These are phyloP conservation scores for Claviceps monticola DNA, from an alignment of 2,329 filamentous ascomycete species.

Conservation along the genomic window DNA sequence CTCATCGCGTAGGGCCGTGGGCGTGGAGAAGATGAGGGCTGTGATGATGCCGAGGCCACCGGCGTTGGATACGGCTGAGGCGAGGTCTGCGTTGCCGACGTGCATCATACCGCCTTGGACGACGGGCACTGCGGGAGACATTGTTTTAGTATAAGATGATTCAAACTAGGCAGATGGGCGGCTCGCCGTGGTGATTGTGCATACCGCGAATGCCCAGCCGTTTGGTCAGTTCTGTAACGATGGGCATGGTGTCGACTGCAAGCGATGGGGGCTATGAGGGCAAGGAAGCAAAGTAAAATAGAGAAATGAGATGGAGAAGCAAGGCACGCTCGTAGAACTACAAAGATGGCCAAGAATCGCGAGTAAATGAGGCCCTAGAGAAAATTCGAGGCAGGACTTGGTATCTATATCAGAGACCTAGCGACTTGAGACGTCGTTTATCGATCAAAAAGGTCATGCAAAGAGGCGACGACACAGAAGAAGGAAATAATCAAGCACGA, in stretches of 20 bases:
- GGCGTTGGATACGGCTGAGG: constrained; percentile 65
- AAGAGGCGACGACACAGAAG: too few relatives aligned
- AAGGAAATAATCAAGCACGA: too few relatives aligned
- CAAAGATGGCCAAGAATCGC: too few relatives aligned
- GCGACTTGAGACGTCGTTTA: too few relatives aligned
- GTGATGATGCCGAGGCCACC: constrained; percentile 74
- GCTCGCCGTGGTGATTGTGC: neutral
- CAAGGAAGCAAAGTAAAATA: neutral
- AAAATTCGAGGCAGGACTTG: too few relatives aligned
- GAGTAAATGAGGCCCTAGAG: too few relatives aligned
- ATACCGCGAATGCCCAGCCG: constrained; percentile 40
- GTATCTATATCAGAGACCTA: too few relatives aligned
- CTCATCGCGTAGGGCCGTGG: constrained; percentile 83
- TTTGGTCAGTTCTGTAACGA: constrained; percentile 43
- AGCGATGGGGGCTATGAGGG: too few relatives aligned
- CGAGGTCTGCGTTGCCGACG: constrained; percentile 69
- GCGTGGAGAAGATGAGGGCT: constrained; percentile 82
- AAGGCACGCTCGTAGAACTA: too few relatives aligned
- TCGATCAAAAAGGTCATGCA: too few relatives aligned
- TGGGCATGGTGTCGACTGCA: constrained; percentile 30
- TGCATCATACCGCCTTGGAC: constrained; percentile 84
- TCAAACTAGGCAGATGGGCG: neutral
- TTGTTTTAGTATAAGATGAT: neutral
- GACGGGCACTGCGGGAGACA: constrained; percentile 46
- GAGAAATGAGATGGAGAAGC: neutral